Evolutionary conservation across 176 grass and related monocot species (phyloP).

Genomic region (sorghum (Sorghum bicolor)): Sorghum_bicolor_NCBIv3 NC_012877.2:20354001-20354500

Average conservation of each 20-base stretch:
- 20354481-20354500: conserved; percentile 71
- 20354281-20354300: conserved; percentile 82
- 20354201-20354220: conserved; percentile 71
- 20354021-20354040: conserved; percentile 78
- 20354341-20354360: conserved; percentile 78
- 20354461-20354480: conserved; percentile 84
- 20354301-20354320: conserved; percentile 92
- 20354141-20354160: conserved; percentile 66
- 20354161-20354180: conserved; percentile 76
- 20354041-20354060: conserved; percentile 86
- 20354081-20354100: conserved; percentile 82
- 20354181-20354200: conserved; percentile 90
- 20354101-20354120: conserved; percentile 67
- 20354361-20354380: conserved; percentile 75
- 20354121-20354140: conserved; percentile 50
- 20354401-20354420: conserved; percentile 83
- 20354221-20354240: conserved; percentile 81
- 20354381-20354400: conserved; percentile 70
- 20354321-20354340: conserved; percentile 69
- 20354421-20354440: conserved; percentile 52
- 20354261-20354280: conserved; percentile 77
- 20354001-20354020: conserved; percentile 68
- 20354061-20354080: conserved; percentile 77
- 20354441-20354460: conserved; percentile 77
- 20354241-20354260: conserved; percentile 83